Percentiles rank a stretch among this genome's conserved stretches.
phyloP scores from a whole-genome alignment of 1,284 basidiomycete species.

The Hypsizygus ulmarius region DNA sequence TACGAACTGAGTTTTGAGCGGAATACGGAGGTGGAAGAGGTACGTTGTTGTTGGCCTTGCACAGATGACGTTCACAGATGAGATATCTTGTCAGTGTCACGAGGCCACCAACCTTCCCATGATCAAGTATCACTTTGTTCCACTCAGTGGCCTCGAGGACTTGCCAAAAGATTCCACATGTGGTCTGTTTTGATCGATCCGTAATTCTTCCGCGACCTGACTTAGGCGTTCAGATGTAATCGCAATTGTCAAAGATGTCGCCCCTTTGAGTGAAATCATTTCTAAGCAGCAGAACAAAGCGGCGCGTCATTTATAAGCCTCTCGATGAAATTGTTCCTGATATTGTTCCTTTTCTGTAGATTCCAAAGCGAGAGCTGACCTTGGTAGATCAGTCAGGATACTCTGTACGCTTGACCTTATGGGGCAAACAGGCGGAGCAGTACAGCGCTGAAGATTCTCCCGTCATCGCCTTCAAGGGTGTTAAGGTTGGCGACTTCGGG shows the following conservation, averaged over 20 bases:
- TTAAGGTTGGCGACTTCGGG: constrained; percentile 93
- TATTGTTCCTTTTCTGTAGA: constrained; percentile 38
- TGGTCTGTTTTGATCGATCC: constrained; percentile 48
- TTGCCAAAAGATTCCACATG: constrained; percentile 75
- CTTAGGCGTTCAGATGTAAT: constrained; percentile 67
- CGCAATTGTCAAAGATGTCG: constrained; percentile 80
- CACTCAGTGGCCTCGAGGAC: constrained; percentile 60
- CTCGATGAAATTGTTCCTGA: background rate
- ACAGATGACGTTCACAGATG: background rate
- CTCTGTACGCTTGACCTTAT: constrained; percentile 86
- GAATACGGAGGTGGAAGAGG: constrained; percentile 81
- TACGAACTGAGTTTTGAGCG: constrained; percentile 93
- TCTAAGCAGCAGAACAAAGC: constrained; percentile 72
- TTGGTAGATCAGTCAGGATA: constrained; percentile 85
- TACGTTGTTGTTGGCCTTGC: constrained; percentile 24
- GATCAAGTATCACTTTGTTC: constrained; percentile 83
- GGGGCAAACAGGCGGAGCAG: constrained; percentile 94
- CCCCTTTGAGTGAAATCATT: constrained; percentile 66
- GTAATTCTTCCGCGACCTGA: constrained; percentile 20
- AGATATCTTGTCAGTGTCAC: constrained; percentile 54
- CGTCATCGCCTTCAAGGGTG: constrained; percentile 92
- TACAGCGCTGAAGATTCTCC: constrained; percentile 59
- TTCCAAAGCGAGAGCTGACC: constrained; percentile 84
- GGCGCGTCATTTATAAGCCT: constrained; percentile 37
- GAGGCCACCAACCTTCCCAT: constrained; percentile 76